Base-by-base conservation (phyloP, 2,329 filamentous ascomycete species). In the Fusarium begoniae region DNA sequence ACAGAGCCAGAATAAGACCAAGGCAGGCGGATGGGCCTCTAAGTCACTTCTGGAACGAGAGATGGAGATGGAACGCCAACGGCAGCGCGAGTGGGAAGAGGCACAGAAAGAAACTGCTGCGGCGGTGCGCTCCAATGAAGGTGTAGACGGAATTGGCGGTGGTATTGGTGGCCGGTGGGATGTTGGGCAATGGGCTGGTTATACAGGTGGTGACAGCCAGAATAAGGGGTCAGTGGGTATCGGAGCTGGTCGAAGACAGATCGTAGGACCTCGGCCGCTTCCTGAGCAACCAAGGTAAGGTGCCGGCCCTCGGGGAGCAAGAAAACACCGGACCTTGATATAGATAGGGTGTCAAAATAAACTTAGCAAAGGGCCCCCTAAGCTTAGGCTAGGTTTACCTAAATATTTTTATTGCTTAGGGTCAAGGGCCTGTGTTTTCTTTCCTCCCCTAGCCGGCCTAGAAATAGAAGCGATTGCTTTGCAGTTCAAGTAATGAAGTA, bases 81-180 rank as follows among this genome's bases (percentile, higher is more conserved):
- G 93, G 20, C 93, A 95, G 83, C 88, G 87, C 63, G 93, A 95
- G 80, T 95, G 94, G 94, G 93, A 96, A 81, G 90, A 93, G 71
- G 85, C 90, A 3, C 94, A 96, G 82, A 86, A 90, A 78, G 90
- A 89, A 73, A 89, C 90, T 24, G 88, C 89, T 28, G 87, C 87
- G 63, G 87, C 89, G 0, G 85, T 86, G 11, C 86, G 85, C 40
- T 84, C 87, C 24, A 82, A 83, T 3, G 87, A 86, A 15, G 86
- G 86, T 22, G 86, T 88, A 20, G 90, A 92, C 30, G 92, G 91
- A 1, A 88, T 90, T 47, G 90, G 90, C 0, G 90, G 89, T n/a
- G 92, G 92, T 0, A 84, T 91, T 32, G 89, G 87, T 4, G 90
- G 93, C 17, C 87, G 88, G 22, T 95, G 93, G 93, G 93, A 95